Conservation (phyloP, 495 filamentous ascomycete species). For the Haplographium delicatum region DNA sequence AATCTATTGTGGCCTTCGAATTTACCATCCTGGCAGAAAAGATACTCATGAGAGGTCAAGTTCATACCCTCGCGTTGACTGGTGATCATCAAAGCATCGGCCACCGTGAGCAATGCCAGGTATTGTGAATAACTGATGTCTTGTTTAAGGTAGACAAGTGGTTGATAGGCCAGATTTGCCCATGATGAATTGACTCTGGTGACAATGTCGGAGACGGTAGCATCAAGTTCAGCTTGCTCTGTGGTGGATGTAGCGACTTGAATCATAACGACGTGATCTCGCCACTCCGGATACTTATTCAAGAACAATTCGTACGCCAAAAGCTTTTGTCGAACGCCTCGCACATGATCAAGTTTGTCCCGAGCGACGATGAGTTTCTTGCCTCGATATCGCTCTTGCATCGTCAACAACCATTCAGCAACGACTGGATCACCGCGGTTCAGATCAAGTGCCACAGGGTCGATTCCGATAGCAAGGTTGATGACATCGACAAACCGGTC, state of each 20-base stretch:
- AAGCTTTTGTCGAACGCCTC: slow-evolving; percentile 87
- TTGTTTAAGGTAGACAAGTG: slow-evolving; percentile 90
- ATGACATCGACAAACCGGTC: slow-evolving; percentile 85
- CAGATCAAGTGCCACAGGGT: slow-evolving; percentile 66
- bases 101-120: slow-evolving; percentile 78
- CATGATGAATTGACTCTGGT: slow-evolving; percentile 85
- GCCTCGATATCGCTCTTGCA: slow-evolving; percentile 72
- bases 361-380: slow-evolving; percentile 87
- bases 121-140: slow-evolving; percentile 89
- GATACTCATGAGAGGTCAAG: slow-evolving; percentile 84
- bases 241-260: slow-evolving; percentile 88
- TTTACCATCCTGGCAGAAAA: slow-evolving; percentile 88
- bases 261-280: slow-evolving; percentile 80
- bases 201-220: slow-evolving; percentile 84
- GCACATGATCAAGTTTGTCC: slow-evolving; percentile 87
- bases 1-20: slow-evolving; percentile 62
- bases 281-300: slow-evolving; percentile 85
- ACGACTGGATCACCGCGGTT: slow-evolving; percentile 71
- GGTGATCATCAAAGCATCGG: slow-evolving; percentile 87
- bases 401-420: slow-evolving; percentile 67
- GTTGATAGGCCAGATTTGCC: slow-evolving; percentile 83
- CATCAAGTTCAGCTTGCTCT: slow-evolving; percentile 79
- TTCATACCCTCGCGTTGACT: slow-evolving; percentile 96
- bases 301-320: slow-evolving; percentile 90
- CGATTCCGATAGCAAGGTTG: slow-evolving; percentile 73